Percentiles rank a stretch among this genome's conserved stretches.
phyloP scores from a whole-genome alignment of 805 yeast genomes.

The Metschnikowia koreensis region DNA sequence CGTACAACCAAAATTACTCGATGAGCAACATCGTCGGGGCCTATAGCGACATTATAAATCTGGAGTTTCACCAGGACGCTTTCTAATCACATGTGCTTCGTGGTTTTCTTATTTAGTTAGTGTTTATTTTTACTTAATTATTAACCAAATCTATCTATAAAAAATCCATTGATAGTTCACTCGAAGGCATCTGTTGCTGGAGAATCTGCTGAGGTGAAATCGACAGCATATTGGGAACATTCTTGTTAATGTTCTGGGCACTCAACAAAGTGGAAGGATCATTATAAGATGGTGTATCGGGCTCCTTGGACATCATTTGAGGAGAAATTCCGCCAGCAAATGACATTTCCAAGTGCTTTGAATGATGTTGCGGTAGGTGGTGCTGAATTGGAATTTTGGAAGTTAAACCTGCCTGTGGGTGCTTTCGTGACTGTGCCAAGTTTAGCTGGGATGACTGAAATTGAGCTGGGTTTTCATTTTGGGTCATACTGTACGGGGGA shows the following conservation, averaged over 20 bases:
- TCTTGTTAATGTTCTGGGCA: neutral
- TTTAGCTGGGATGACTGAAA: slow-evolving; percentile 9
- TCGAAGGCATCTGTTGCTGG: slow-evolving; percentile 26
- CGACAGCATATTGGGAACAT: slow-evolving; percentile 12
- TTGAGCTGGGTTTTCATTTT: slow-evolving; percentile 5
- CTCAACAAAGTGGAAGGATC: slow-evolving; percentile 1
- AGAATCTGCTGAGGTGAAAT: slow-evolving; percentile 42
- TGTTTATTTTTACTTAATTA: neutral
- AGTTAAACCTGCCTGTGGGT: slow-evolving; percentile 2
- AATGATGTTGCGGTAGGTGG: slow-evolving; percentile 11
- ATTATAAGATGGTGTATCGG: slow-evolving; percentile 4
- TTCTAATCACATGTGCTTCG: neutral
- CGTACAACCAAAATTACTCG: slow-evolving; percentile 7
- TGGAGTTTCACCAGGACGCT: slow-evolving; percentile 21
- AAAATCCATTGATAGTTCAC: slow-evolving; percentile 25
- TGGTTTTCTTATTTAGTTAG: neutral
- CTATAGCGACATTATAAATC: slow-evolving; percentile 38
- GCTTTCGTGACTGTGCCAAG: slow-evolving; percentile 3
- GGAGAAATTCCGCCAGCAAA: slow-evolving; percentile 15
- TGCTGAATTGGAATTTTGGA: slow-evolving; percentile 11
- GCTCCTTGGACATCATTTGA: slow-evolving; percentile 18
- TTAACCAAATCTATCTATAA: slow-evolving; percentile 17
- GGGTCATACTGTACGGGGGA: slow-evolving; percentile 4
- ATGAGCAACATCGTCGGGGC: slow-evolving; percentile 25
- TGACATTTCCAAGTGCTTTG: slow-evolving; percentile 11